Base-by-base conservation (phyloP, 1,139 yeast genomes). In the Taphrina confusa region DNA sequence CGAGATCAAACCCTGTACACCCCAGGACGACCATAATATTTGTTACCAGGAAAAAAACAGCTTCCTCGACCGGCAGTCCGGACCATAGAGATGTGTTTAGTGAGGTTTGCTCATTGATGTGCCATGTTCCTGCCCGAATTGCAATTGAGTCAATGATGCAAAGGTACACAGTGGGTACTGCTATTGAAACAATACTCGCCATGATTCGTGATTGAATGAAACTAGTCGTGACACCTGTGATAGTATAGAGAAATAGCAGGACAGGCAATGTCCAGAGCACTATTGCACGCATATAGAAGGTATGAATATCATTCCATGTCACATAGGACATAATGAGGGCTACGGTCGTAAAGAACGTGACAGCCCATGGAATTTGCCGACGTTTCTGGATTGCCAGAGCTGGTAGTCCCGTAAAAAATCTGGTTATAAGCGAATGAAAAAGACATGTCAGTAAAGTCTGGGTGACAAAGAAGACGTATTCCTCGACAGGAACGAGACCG, bases 91-190 rank as follows among this genome's bases (percentile, higher is more conserved):
- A 44, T 9, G 25, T 4, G 30, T 42, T 57, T 3, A 44, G 37
- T 5, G 54, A 42, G 11, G 61, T 57, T 6, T 23, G 9, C 23
- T 57, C 61, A 30, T 42, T 50, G 39, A 57, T 57, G 30, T 57
- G 56, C 61, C 61, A 57, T n/a, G 52, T 46, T n/a, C 57, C 57
- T 3, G 56, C 56, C 20, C 61, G 44, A 2, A 57, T 57, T 3
- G 61, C 61, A 22, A 57, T 50, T 4, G 57, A 50, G 30, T 57
- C 61, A 22, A 57, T 39, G 36, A 39, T 20, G 28, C 61, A 57
- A 14, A 57, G 52, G 42, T 49, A 57, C 12, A 57, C 16, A 2
- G 61, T 57, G 12, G 61, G 61, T 6, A 57, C 14, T 12, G 23
- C 4, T 4, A 57, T 27, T 6, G 61, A 22, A 18, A 31, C 30